Evolutionary conservation across 768 basidiomycete species (phyloP).

Genomic region (Trametopsis cervina): DNA sequence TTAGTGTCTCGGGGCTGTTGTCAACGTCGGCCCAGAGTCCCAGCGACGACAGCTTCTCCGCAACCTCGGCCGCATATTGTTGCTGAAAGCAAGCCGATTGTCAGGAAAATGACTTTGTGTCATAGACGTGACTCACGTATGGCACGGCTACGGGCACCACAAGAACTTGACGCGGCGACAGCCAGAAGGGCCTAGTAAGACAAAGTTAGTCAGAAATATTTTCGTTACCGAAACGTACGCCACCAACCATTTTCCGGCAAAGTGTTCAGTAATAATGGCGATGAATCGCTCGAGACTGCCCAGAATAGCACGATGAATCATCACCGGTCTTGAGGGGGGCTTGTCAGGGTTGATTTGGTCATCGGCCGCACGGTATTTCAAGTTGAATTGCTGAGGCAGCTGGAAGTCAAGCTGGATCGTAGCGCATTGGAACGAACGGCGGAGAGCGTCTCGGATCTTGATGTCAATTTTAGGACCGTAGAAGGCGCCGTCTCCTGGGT

Average conservation of each 20-base stretch:
- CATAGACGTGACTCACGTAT: slow-evolving; percentile 51
- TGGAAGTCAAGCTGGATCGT: slow-evolving; percentile 99
- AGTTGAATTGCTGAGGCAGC: slow-evolving; percentile 91
- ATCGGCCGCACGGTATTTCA: slow-evolving; percentile 81
- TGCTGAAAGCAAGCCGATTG: slow-evolving; percentile 41
- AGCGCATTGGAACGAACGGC: slow-evolving; percentile 94
- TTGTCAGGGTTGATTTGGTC: slow-evolving; percentile 52
- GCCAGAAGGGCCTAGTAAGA: slow-evolving; percentile 84
- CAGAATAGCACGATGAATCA: slow-evolving; percentile 95
- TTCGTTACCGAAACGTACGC: background rate
- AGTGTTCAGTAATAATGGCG: slow-evolving; percentile 95
- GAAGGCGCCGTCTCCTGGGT: slow-evolving; percentile 97
- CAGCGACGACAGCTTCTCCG: slow-evolving; percentile 52
- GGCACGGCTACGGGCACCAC: slow-evolving; percentile 90
- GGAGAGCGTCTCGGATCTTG: slow-evolving; percentile 87
- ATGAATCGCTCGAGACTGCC: slow-evolving; percentile 95
- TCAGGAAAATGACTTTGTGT: background rate
- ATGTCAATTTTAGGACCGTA: slow-evolving; percentile 99
- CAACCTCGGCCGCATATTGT: slow-evolving; percentile 84
- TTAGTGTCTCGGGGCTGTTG: slow-evolving; percentile 84
- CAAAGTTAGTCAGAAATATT: background rate
- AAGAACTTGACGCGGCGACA: slow-evolving; percentile 92
- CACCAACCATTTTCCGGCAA: slow-evolving; percentile 91
- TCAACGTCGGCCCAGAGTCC: slow-evolving; percentile 92
- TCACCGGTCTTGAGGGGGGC: slow-evolving; percentile 76